A percentile compares a stretch with the other conserved stretches of the same genome.
Evolutionary conservation across 2,329 filamentous ascomycete genomes (phyloP).

Genomic region (Conoideocrella luteorostrata): DNA sequence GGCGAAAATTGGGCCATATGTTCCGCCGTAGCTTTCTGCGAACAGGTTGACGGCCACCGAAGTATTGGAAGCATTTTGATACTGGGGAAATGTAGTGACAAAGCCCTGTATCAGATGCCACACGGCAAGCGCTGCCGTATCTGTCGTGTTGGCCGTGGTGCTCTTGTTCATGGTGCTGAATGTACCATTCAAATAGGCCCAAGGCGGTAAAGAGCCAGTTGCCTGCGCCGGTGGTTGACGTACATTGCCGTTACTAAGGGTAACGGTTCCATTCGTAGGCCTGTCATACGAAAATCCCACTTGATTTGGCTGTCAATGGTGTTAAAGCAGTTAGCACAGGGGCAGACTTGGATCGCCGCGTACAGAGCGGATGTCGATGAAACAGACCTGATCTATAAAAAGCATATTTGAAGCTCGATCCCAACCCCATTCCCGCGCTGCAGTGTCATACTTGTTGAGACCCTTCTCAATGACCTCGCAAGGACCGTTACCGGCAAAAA

Average conservation of each 20-base stretch:
- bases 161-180: slow-evolving; percentile 49
- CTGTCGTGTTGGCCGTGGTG: slow-evolving; percentile 48
- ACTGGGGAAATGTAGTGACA: slow-evolving; percentile 51
- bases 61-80: slow-evolving; percentile 43
- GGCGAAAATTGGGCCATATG: slow-evolving; percentile 62
- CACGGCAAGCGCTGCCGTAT: slow-evolving; percentile 49
- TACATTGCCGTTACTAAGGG: slow-evolving; percentile 35
- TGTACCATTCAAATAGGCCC: slow-evolving; percentile 53
- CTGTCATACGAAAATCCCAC: slow-evolving; percentile 64
- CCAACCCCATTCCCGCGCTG: slow-evolving; percentile 58
- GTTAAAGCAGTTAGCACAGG: too few relatives aligned
- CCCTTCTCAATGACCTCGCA: slow-evolving; percentile 44
- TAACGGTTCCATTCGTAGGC: slow-evolving; percentile 52
- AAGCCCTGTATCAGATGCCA: slow-evolving; percentile 63
- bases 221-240: slow-evolving; percentile 18
- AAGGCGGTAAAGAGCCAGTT: slow-evolving; percentile 16
- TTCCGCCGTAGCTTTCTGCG: slow-evolving; percentile 64
- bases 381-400: slow-evolving; percentile 48
- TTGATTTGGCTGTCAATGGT: slow-evolving; percentile 54
- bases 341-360: too few relatives aligned
- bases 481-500: slow-evolving; percentile 55
- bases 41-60: slow-evolving; percentile 57
- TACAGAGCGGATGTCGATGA: slow-evolving; percentile 15
- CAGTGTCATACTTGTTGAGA: slow-evolving; percentile 44
- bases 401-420: slow-evolving; percentile 50